Evolutionary conservation across 2,329 filamentous ascomycete species (phyloP).

Genomic region (Chrysoporthe deuterocubensis): DNA sequence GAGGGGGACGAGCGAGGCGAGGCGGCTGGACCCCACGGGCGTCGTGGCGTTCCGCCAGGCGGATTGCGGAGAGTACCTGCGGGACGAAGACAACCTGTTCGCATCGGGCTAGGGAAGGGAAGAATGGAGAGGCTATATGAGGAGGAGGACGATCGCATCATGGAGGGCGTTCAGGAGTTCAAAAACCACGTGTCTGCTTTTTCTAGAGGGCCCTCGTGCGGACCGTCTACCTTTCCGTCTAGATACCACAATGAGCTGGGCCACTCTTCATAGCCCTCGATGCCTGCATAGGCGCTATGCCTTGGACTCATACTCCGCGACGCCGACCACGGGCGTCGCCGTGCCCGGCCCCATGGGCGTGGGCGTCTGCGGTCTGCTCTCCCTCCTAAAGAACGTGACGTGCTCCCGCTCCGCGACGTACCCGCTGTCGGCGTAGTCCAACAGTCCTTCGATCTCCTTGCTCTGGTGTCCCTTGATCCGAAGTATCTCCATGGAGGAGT

Average conservation of each 20-base stretch:
- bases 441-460: slow-evolving; percentile 74
- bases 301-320: slow-evolving; percentile 33
- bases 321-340: slow-evolving; percentile 27
- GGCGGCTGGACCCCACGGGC: slow-evolving; percentile 85
- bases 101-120: slow-evolving; percentile 49
- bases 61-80: slow-evolving; percentile 91
- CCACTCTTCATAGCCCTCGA: neutral
- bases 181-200: neutral
- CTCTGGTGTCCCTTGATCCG: slow-evolving; percentile 86
- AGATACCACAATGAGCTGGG: slow-evolving; percentile 16
- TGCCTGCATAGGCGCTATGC: neutral
- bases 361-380: slow-evolving; percentile 59
- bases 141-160: neutral
- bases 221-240: slow-evolving; percentile 13
- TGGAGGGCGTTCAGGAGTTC: slow-evolving; percentile 11
- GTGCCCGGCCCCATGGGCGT: slow-evolving; percentile 35
- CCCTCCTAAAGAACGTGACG: slow-evolving; percentile 71
- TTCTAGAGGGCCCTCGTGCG: neutral
- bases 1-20: slow-evolving; percentile 81
- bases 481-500: slow-evolving; percentile 81
- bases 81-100: slow-evolving; percentile 75
- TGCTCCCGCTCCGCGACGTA: slow-evolving; percentile 91
- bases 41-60: slow-evolving; percentile 90
- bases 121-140: neutral
- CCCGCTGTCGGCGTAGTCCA: slow-evolving; percentile 94